These are phyloP conservation scores for Boeremia lycopersici DNA, from an alignment of 2,329 filamentous ascomycete genomes.

Conservation along the genomic window DNA sequence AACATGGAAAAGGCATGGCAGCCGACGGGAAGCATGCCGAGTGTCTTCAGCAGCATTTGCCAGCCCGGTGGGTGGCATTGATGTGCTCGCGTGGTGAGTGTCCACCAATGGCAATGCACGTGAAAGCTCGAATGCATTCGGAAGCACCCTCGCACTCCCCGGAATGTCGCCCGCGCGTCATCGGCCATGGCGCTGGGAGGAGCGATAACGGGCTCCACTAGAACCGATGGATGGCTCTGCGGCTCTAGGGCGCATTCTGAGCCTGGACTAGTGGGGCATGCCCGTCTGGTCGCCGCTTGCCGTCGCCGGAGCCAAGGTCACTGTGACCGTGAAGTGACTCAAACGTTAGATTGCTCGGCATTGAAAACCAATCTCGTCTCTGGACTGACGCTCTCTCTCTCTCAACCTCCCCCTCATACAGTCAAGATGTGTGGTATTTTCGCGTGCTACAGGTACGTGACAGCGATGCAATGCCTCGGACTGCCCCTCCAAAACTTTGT, in stretches of 20 bases:
- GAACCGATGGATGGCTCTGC: conserved; percentile 15
- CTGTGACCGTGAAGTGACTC: conserved; percentile 27
- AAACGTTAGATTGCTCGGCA: conserved; percentile 26
- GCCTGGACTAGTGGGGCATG: conserved; percentile 31
- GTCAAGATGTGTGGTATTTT: conserved; percentile 94
- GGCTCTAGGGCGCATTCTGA: conserved; percentile 22
- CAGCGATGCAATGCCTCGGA: conserved; percentile 20
- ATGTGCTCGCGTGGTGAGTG: conserved; percentile 1
- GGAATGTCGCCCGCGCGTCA: conserved; percentile 9
- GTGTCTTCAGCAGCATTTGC: not conserved
- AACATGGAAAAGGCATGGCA: not conserved
- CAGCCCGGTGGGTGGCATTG: not conserved
- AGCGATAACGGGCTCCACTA: conserved; percentile 20
- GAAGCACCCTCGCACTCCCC: conserved; percentile 3
- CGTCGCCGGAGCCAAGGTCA: conserved; percentile 31
- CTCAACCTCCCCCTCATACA: conserved; percentile 13
- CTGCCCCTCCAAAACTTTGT: conserved; percentile 30
- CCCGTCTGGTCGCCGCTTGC: conserved; percentile 20
- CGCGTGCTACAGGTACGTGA: conserved; percentile 79
- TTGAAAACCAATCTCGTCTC: conserved; percentile 13
- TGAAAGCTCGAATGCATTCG: not conserved
- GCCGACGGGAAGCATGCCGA: not conserved
- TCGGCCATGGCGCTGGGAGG: conserved; percentile 23
- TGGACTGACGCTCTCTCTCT: conserved; percentile 5
- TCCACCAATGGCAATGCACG: conserved; percentile 9